phyloP scores from a whole-genome alignment of 352 stramenopile genomes.

The Phytophthora cajani region DNA sequence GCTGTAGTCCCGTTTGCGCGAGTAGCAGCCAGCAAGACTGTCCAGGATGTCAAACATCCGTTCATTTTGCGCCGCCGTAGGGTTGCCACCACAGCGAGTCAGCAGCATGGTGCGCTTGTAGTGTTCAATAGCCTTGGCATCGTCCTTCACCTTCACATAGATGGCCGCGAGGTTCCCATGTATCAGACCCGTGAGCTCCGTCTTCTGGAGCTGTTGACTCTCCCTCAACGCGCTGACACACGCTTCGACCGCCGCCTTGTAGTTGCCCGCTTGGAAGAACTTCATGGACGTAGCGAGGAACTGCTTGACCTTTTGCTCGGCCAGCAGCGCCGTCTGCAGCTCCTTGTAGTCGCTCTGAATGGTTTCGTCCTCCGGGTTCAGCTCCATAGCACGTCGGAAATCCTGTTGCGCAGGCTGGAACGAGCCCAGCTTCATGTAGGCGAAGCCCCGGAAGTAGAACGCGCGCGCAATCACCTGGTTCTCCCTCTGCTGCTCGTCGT shows the following conservation, averaged over 20 bases:
- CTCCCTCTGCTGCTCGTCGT: slow-evolving; percentile 18
- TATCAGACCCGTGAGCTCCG: slow-evolving; percentile 70
- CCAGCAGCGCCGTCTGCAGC: slow-evolving; percentile 46
- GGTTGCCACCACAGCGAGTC: slow-evolving; percentile 36
- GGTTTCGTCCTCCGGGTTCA: slow-evolving; percentile 57
- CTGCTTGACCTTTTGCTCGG: slow-evolving; percentile 64
- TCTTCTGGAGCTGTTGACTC: slow-evolving; percentile 58
- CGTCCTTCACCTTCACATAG: slow-evolving; percentile 60
- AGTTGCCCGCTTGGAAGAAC: slow-evolving; percentile 68
- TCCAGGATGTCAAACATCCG: slow-evolving; percentile 69
- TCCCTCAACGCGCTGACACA: slow-evolving; percentile 56
- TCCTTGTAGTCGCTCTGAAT: slow-evolving; percentile 66
- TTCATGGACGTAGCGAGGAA: slow-evolving; percentile 58
- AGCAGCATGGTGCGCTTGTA: slow-evolving; percentile 64
- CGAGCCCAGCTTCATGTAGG: slow-evolving; percentile 50
- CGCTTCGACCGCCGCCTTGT: slow-evolving; percentile 54
- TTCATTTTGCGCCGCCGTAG: slow-evolving; percentile 46
- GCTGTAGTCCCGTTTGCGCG: slow-evolving; percentile 59
- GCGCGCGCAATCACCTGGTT: slow-evolving; percentile 51
- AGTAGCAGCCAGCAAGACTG: slow-evolving; percentile 59
- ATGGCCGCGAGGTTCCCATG: slow-evolving; percentile 72
- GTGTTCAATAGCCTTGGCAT: slow-evolving; percentile 66
- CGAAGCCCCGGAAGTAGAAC: slow-evolving; percentile 73
- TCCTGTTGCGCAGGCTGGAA: slow-evolving; percentile 54
- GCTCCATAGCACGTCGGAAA: slow-evolving; percentile 54